These are phyloP conservation scores for Kodamaea sagamina DNA, from an alignment of 805 yeast genomes.

Conservation along the genomic window DNA sequence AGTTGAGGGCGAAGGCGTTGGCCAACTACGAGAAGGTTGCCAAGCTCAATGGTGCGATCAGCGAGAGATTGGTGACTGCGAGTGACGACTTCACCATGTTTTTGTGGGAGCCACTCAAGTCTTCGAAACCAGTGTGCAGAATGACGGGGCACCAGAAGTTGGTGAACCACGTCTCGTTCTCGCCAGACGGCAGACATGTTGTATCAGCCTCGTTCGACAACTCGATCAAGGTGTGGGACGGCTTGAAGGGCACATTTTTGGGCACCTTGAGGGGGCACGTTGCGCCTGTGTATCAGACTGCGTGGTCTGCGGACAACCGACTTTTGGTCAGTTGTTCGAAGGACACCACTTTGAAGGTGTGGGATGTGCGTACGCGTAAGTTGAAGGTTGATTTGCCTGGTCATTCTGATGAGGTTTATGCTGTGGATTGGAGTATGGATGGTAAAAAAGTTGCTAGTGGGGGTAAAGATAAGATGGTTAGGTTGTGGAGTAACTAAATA, in stretches of 20 bases:
- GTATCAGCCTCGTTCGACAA: conserved; percentile 96
- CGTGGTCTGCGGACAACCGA: conserved; percentile 96
- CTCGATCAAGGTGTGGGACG: conserved; percentile 95
- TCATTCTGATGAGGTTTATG: conserved; percentile 91
- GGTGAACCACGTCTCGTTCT: conserved; percentile 92
- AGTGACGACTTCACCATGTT: conserved; percentile 98
- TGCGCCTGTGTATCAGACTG: conserved; percentile 95
- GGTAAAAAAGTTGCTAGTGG: conserved; percentile 96
- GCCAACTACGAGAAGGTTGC: conserved; percentile 65
- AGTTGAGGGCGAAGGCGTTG: conserved; percentile 51
- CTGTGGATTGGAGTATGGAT: conserved; percentile 97
- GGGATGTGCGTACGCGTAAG: conserved; percentile 90
- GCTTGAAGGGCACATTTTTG: conserved; percentile 83
- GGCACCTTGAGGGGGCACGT: conserved; percentile 96
- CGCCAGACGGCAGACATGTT: conserved; percentile 90
- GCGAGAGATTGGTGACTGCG: conserved; percentile 89
- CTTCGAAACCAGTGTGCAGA: conserved; percentile 81
- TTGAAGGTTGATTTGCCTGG: conserved; percentile 91
- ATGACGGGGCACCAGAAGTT: conserved; percentile 98
- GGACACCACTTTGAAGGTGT: conserved; percentile 92
- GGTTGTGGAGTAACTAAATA: conserved; percentile 64
- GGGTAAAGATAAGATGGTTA: conserved; percentile 91
- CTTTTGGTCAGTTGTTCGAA: conserved; percentile 90
- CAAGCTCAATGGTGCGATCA: conserved; percentile 50
- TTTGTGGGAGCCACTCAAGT: conserved; percentile 87